Base-by-base conservation (phyloP, 176 grass and related monocot genomes). In the Aegilops bicornis region DNA sequence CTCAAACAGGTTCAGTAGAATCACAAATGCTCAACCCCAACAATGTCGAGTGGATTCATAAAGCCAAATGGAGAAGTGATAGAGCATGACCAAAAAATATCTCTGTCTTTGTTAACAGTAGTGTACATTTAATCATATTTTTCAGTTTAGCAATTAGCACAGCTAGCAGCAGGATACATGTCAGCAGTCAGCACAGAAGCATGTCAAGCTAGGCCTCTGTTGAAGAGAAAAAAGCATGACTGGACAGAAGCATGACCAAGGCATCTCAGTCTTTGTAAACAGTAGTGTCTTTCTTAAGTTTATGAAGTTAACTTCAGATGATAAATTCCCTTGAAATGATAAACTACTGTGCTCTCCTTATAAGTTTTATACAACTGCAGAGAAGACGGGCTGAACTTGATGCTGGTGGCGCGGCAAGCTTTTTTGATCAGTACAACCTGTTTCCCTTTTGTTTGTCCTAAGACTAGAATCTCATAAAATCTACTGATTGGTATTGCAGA, bases 311-410 rank as follows among this genome's bases (percentile, higher is more conserved):
- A 80, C 23, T 42, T 60, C 25, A 68, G 36, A 85, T 33, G 45
- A 45, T 42, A 67, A 37, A 56, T 76, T 40, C 39, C 39, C 39
- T 40, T 40, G 1, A 40, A 40, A 40, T 10, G 39, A 40, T 6
- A 39, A 39, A 39, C 6, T 39, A 39, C 32, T 33, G 32, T 33
- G 37, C 37, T 39, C 37, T 39, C 37, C 37, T 39, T 39, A 39
- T 39, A 39, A 39, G 37, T 39, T 39, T 8, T 39, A 39, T 39
- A 65, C 29, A 2, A 30, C 29, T 30, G 29, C 91, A 90, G 88
- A 87, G 84, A 77, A 92, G 92, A 86, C 90, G 90, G 22, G 90
- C 82, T 69, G 94, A 99, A 88, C 93, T 99, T 88, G 97, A 99
- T 96, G 82, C 87, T 72, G 97, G 88, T 80, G 97, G 96, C 43